Evolutionary conservation across 2,329 filamentous ascomycete species (phyloP).

Genomic region (Lachnellula suecica): DNA sequence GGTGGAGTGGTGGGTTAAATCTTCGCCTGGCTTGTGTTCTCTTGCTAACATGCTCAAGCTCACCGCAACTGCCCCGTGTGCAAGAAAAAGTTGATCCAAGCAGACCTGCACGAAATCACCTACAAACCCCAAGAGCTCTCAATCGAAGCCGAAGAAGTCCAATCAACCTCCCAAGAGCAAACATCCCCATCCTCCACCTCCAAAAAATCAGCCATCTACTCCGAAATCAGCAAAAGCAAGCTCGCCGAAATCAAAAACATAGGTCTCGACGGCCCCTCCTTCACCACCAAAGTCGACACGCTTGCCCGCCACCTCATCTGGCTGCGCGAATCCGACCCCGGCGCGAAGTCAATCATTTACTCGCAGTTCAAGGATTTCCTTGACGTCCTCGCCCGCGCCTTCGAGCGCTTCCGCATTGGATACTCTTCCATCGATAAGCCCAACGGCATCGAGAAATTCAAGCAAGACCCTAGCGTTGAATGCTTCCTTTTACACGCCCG

Average conservation of each 20-base stretch:
- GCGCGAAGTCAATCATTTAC: constrained; percentile 90
- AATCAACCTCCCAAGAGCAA: constrained; percentile 30
- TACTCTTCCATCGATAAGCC: constrained; percentile 68
- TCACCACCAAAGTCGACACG: constrained; percentile 88
- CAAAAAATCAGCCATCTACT: constrained; percentile 63
- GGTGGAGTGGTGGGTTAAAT: constrained; percentile 56
- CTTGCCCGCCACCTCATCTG: constrained; percentile 79
- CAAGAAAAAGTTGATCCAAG: constrained; percentile 63
- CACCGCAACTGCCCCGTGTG: constrained; percentile 82
- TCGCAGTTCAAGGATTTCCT: constrained; percentile 87
- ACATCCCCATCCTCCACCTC: constrained; percentile 14
- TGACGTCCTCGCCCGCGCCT: constrained; percentile 67
- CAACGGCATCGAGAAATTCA: constrained; percentile 74
- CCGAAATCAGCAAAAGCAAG: constrained; percentile 68
- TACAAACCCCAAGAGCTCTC: constrained; percentile 75
- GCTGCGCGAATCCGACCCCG: constrained; percentile 80
- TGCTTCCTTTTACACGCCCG: constrained; percentile 89
- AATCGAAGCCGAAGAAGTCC: constrained; percentile 58
- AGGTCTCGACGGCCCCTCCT: constrained; percentile 70
- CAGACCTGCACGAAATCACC: constrained; percentile 81
- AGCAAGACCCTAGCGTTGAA: constrained; percentile 69
- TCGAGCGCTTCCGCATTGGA: constrained; percentile 70
- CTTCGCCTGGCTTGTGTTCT: background rate
- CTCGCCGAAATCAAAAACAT: constrained; percentile 81
- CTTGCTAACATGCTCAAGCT: constrained; percentile 31